Evolutionary conservation across 2,329 filamentous ascomycete species (phyloP), one percentile per base, ranked within the genome.

Genomic region (Penicillium sp.): DNA sequence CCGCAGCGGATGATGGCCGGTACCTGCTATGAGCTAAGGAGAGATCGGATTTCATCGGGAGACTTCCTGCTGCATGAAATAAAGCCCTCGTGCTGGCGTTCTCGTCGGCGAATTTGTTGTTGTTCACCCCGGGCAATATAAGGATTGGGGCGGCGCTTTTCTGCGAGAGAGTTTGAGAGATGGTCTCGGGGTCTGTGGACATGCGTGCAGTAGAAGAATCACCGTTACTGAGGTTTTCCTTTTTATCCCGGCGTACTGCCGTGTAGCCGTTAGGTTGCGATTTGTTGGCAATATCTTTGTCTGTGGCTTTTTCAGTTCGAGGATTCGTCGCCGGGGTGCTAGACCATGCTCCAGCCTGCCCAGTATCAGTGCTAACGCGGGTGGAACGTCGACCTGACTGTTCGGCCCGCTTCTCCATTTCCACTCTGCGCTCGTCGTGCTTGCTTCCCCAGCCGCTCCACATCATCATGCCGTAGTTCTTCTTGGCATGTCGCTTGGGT

Each of bases 391-490:
- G 61, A 9, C 64, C 65, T 2, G 53, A 55, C 41, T 65, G 59
- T 10, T 57, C 55, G 1, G 59, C 59, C 21, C 61, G 59, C 3
- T 60, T 46, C 35, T 73, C 70, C 44, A 64, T 68, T 42, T 69
- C 65, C 15, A 95, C 80, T 0, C 88, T 89, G 58, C 80, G 80
- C 71, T 93, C 83, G 68, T 97, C 94, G 67, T 97, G 91, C 69
- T 89, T 95, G 44, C 88, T 92, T 15, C 90, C 91, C 89, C 91
- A 95, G 1, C 87, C 79, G 47, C 86, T 89, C 93, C 93, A 97
- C 60, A 97, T 76, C 3, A 86, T 84, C 71, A 97, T 78, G 8
- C 88, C 90, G 73, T 88, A 84, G 60, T 89, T 91, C 79, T 83
- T 86, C 61, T 75, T 66, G 5, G 57, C 60, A 12, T 58, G 62